Evolutionary conservation across 2,329 filamentous ascomycete genomes (phyloP), one percentile per base, ranked within the genome.

Genomic region (Lizonia empirigonia): DNA sequence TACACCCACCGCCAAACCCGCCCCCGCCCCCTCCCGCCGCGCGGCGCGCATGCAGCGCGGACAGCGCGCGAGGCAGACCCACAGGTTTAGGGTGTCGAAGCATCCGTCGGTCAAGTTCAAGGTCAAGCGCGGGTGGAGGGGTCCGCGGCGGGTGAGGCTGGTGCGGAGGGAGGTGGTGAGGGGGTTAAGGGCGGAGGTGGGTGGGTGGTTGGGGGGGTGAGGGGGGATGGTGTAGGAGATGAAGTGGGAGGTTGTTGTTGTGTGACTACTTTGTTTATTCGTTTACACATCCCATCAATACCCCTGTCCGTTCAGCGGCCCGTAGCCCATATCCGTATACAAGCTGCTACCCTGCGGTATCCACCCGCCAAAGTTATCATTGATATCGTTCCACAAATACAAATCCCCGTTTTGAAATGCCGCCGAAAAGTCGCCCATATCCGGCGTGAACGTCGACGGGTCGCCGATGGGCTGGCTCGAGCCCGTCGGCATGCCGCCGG

Each of bases 371-470:
- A 65, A 68, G 27, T 59, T 67, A n/a, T 72, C 69, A 1, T 51
- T 58, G 10, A 60, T 63, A n/a, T 71, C 70, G 38, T 72, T 70
- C 70, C 70, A 73, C 1, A 73, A 54, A 48, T 72, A 72, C 44
- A 73, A 55, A 45, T 73, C 70, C 7, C 70, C 70, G 16, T 71
- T 64, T 23, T 71, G 67, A 40, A 73, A 72, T 2, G 70, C 68
- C 0, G 62, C 56, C 0, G 62, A 64, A 46, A 73, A 71, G 26
- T 71, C 69, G 2, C 63, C 63, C 55, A 71, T 67, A 16, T 68
- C 67, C 3, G 63, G 54, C 1, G 64, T 53, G 13, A 63, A 63
- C 0, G 50, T 32, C n/a, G 50, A 7, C 48, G 58, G 55, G n/a
- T 59, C 58, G 9, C 34, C 37, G 4, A 59, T 42, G 4, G 50